phyloP scores from a whole-genome alignment of 23 red algal species.

The Rhodosorus marinus region DNA sequence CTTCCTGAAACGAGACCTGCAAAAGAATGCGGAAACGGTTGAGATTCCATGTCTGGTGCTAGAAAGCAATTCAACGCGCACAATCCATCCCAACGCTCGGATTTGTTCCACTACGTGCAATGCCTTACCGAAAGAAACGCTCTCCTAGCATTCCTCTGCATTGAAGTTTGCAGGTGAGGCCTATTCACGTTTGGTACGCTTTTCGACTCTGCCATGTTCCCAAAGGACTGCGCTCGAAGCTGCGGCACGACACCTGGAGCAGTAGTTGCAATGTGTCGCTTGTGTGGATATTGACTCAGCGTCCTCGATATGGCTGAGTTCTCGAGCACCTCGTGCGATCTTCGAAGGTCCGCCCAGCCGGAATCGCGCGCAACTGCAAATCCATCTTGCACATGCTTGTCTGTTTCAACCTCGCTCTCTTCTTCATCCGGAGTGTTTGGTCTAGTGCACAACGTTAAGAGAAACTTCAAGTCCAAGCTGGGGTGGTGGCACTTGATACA shows the following conservation, averaged over 20 bases:
- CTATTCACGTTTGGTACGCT: too few species aligned
- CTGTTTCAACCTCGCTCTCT: background rate
- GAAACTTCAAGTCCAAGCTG: constrained; percentile 75
- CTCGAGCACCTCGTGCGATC: background rate
- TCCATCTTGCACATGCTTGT: background rate
- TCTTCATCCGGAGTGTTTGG: constrained; percentile 9
- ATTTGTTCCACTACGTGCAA: too few species aligned
- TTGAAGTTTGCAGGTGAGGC: background rate
- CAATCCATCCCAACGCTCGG: too few species aligned
- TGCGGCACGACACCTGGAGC: too few species aligned
- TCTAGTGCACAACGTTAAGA: constrained; percentile 34
- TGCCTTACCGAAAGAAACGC: background rate
- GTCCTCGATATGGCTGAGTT: background rate
- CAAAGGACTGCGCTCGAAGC: too few species aligned
- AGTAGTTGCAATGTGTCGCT: too few species aligned
- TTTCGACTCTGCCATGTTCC: too few species aligned
- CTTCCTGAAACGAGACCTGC: constrained; percentile 35
- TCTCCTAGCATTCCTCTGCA: background rate
- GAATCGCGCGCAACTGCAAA: background rate
- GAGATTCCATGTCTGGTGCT: background rate
- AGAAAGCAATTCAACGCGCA: background rate
- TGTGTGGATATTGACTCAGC: background rate
- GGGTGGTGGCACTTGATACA: constrained; percentile 54
- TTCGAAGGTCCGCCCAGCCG: background rate
- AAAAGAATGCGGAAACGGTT: constrained; percentile 7